Base-by-base conservation (phyloP, 352 stramenopile genomes). In the Pythium rishiriense region DNA sequence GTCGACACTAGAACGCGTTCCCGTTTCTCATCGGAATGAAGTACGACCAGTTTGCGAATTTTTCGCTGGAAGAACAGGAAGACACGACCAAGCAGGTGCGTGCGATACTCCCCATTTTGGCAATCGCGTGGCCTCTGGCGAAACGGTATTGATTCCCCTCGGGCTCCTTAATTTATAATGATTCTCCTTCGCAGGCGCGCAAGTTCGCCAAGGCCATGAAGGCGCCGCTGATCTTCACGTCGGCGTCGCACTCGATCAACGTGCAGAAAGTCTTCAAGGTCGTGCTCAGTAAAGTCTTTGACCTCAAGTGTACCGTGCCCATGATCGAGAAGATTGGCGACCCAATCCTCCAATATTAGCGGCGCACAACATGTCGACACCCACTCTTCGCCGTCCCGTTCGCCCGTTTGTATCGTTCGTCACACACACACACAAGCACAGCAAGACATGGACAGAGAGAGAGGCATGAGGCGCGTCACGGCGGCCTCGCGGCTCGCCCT, bases 251-350 rank as follows among this genome's bases (percentile, higher is more conserved):
- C 76, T 97, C 92, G 28, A 97, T 98, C 66, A 98, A 98, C 75
- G 91, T 98, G 26, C 90, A 98, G 57, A 98, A 98, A 77, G 85
- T 98, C 49, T 98, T 98, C 76, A 98, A 98, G 66, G 87, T 98
- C 52, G 90, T 98, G 47, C 74, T 98, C 55, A 94, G 86, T 65
- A 98, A 97, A 70, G 92, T 98, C 31, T 98, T 98, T 66, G 91
- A 98, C 57, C 81, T 98, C 65, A 93, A 97, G 74, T 97, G 85
- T 70, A 98, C 93, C 4, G 85, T 98, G n/a, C 83, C 81, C 29
- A 90, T 97, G 71, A 97, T 98, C 62, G 85, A 94, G 53, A 91
- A 94, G 25, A 83, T 96, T 39, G 92, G 91, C 25, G 91, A 98
- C 69, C 93, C 93, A 29, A 96, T 98, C 46, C 79, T 98, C 22